Conservation (phyloP, 2,329 filamentous ascomycete species). For the Emmonsiellopsis sp. region DNA sequence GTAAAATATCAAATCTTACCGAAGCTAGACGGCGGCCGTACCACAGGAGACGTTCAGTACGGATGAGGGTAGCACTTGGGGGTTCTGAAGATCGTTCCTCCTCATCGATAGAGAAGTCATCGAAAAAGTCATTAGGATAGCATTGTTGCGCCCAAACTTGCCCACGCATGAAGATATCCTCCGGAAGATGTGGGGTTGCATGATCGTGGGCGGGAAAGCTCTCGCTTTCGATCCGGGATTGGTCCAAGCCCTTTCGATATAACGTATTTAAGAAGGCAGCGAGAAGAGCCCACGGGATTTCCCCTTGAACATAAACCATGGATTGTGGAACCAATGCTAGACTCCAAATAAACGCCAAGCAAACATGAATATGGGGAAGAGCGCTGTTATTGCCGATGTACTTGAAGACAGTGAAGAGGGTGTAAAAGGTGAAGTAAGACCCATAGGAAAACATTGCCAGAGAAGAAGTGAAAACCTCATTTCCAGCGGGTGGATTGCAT, state of each 20-base stretch:
- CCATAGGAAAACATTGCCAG: conserved; percentile 27
- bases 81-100: conserved; percentile 46
- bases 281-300: conserved; percentile 44
- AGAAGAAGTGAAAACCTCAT: conserved; percentile 14
- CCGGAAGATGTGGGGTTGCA: conserved; percentile 42
- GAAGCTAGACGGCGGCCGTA: conserved; percentile 36
- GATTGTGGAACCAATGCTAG: conserved; percentile 28
- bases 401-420: conserved; percentile 35
- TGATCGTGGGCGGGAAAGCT: conserved; percentile 34
- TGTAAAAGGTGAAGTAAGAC: conserved; percentile 33
- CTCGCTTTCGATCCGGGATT: conserved; percentile 26
- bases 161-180: conserved; percentile 52
- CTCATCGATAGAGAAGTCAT: conserved; percentile 41
- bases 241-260: conserved; percentile 29
- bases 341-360: conserved; percentile 44
- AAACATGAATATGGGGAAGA: conserved; percentile 47
- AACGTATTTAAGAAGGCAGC: conserved; percentile 47
- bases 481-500: not conserved
- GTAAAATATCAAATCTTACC: conserved; percentile 21
- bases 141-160: conserved; percentile 43
- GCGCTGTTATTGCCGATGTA: conserved; percentile 44
- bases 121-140: conserved; percentile 45
- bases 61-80: conserved; percentile 38
- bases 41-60: conserved; percentile 45
- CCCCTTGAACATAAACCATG: conserved; percentile 31